Base-by-base conservation (phyloP, 2,329 filamentous ascomycete species). In the Neopestalotiopsis rosae region DNA sequence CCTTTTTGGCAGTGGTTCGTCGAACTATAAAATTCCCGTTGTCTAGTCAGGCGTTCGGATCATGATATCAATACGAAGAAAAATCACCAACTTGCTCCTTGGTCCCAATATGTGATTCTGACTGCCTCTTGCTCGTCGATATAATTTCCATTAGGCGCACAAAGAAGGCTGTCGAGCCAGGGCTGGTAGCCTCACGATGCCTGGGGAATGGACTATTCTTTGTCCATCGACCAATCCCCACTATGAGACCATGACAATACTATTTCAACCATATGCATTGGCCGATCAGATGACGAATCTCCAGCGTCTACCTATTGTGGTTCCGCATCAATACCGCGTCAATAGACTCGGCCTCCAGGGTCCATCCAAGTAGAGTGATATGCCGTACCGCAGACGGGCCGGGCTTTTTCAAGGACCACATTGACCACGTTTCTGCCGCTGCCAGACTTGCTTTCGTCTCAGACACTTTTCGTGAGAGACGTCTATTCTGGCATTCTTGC, bases 1-100 rank as follows among this genome's bases (percentile, higher is more conserved):
- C 24, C 45, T 34, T 63, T 62, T 64, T 56, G 68, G 68, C 68
- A 69, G 68, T 67, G 68, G 68, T 69, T 69, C 61, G 61, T 67
- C 40, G 40, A 65, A 49, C 61, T 64, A 59, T 69, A 69, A 61
- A 69, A 69, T 69, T 61, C 65, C 68, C 68, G 20, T 66, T 66
- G 32, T 63, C 45, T 32, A 49, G 38, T 64, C 40, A 64, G 61
- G 61, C 61, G 61, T 64, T 64, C 61, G 42, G 61, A 64, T 64
- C 59, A 62, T 62, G 59, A 62, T 34, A 34, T 62, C 30, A 62
- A 62, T 38, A 62, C 59, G 59, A 40, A 62, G 30, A 6, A 62
- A 62, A 59, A 30, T 59, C 24, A 10, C 13, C 30, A 34, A 30
- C 30, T 59, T 28, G 24, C 57, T 59, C 13, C 5, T 34, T 24